Evolutionary conservation across 768 basidiomycete genomes (phyloP), one percentile per base, ranked within the genome.

Genomic region (Boletales sp.): DNA sequence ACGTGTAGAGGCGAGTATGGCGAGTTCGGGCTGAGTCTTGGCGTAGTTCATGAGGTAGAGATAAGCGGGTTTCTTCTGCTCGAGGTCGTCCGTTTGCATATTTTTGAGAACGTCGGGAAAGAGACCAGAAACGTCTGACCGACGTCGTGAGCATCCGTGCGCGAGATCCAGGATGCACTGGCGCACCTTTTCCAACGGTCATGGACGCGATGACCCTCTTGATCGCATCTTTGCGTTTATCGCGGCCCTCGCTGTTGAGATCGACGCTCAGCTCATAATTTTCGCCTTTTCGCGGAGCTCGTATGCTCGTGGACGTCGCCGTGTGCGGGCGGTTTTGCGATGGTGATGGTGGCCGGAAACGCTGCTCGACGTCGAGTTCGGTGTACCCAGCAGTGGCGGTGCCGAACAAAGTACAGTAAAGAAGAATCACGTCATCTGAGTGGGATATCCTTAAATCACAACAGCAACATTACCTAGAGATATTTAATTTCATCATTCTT

Each of bases 61-160:
- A 63, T 97, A 98, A n/a, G 98, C 97, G 31, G 98, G 87, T 72
- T 99, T 98, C 83, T 98, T 99, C 74, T 98, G 97, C 69, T 99
- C 97, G 47, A 99, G 81, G 68, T 98, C 95, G 45, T 99, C 95
- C 21, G 97, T 98, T 73, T 98, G 95, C 94, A 94, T 97, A 72
- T 97, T 97, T 80, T 97, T 97, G 64, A 99, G 84, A 27, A 98
- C 95, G 71, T 98, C 93, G 8, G 95, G 94, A 66, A 98, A 97
- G 57, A 98, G 82, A 18, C 94, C 94, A 62, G 87, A 88, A 71
- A 93, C 89, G 70, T 92, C 88, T 89, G 45, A 12, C 15, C 40
- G 37, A 37, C 24, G 37, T 7, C 24, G 45, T 55, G 38, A 45
- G 27, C 50, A 47, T 41, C 17, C 35, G 43, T 50, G 52, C n/a